phyloP scores from a whole-genome alignment of 2,329 filamentous ascomycete species.

The Tolypocladium endophyticum region DNA sequence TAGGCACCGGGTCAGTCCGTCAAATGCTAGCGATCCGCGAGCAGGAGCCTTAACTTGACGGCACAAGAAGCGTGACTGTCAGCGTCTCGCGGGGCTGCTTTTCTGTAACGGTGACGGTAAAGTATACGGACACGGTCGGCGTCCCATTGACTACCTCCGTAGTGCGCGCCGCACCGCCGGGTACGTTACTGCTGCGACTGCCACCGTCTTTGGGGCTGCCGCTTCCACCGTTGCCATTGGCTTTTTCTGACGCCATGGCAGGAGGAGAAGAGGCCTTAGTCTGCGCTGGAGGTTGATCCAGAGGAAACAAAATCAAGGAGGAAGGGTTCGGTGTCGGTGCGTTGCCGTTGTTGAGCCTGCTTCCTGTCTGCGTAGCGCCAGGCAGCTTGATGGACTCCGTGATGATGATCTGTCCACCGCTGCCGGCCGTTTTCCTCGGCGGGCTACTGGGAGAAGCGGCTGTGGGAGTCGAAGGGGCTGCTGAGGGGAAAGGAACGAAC shows the following conservation, averaged over 20 bases:
- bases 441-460: background rate
- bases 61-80: conserved; percentile 19
- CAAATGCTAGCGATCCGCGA: background rate
- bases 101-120: conserved; percentile 26
- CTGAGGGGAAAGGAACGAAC: background rate
- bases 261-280: background rate
- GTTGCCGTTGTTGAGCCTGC: conserved; percentile 1
- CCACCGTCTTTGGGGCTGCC: background rate
- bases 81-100: conserved; percentile 14
- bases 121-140: conserved; percentile 23
- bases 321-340: conserved; percentile 7
- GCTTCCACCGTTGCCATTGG: conserved; percentile 2
- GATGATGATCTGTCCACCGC: conserved; percentile 9
- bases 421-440: background rate
- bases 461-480: background rate
- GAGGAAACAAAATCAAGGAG: conserved; percentile 16
- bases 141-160: conserved; percentile 15
- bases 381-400: conserved; percentile 17
- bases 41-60: background rate
- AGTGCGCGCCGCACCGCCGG: conserved; percentile 10
- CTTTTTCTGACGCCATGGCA: background rate
- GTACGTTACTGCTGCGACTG: background rate
- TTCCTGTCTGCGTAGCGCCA: conserved; percentile 2
- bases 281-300: conserved; percentile 8
- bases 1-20: background rate